Evolutionary conservation across 441 rosid genomes (phyloP).

Genomic region (Croton laevigatus): DNA sequence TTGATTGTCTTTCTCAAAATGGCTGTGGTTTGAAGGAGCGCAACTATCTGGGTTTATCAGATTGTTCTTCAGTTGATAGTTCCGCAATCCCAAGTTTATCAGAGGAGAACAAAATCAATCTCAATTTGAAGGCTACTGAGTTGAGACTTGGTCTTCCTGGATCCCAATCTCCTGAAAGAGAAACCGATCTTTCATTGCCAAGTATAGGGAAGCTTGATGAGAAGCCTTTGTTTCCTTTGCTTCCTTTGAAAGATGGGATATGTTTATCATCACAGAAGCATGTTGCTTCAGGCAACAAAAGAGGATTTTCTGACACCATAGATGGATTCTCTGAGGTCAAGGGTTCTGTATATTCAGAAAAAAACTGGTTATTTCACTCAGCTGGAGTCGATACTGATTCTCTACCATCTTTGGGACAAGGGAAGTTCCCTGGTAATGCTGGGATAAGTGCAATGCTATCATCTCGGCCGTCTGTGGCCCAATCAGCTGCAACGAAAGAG

Average conservation of each 20-base stretch:
- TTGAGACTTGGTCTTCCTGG: constrained; percentile 88
- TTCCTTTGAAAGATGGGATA: constrained; percentile 57
- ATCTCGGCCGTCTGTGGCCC: constrained; percentile 41
- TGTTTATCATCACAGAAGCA: constrained; percentile 47
- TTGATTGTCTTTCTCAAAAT: constrained; percentile 37
- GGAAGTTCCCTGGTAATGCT: constrained; percentile 43
- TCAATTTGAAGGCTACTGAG: constrained; percentile 83
- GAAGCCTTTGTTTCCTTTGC: constrained; percentile 72
- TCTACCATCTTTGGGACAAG: constrained; percentile 42
- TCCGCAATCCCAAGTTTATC: constrained; percentile 43
- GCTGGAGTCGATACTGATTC: constrained; percentile 41
- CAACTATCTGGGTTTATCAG: constrained; percentile 58
- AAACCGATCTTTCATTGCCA: constrained; percentile 39
- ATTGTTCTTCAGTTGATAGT: constrained; percentile 61
- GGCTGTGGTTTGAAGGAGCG: constrained; percentile 44
- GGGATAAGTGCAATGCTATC: constrained; percentile 51
- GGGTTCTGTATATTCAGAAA: constrained; percentile 47
- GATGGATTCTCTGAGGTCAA: constrained; percentile 65
- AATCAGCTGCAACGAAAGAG: constrained; percentile 45
- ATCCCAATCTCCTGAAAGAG: constrained; percentile 69
- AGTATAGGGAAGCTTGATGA: constrained; percentile 52
- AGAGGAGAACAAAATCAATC: constrained; percentile 38
- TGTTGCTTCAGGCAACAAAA: constrained; percentile 68
- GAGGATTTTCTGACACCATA: constrained; percentile 82
- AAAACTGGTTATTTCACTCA: constrained; percentile 67